Evolutionary conservation across 1,284 basidiomycete genomes (phyloP).

Genomic region (Ceratobasidium sp.): DNA sequence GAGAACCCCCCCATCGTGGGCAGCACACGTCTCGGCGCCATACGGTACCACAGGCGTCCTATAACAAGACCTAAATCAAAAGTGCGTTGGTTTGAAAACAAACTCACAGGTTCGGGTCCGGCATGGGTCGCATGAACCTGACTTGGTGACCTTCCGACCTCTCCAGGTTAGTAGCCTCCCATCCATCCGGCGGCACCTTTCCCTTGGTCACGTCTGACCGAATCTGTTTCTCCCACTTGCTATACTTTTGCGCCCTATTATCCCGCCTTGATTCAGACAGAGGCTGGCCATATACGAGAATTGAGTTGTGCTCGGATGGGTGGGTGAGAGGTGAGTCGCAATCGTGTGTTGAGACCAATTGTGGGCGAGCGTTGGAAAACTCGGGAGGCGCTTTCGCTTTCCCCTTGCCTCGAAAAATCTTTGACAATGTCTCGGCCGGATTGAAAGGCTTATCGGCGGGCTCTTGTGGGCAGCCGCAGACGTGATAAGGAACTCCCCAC

Average conservation of each 20-base stretch:
- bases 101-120: conserved; percentile 20
- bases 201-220: conserved; percentile 1
- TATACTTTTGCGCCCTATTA: not conserved
- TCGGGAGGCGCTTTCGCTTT: conserved; percentile 28
- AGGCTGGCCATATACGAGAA: conserved; percentile 38
- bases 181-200: conserved; percentile 15
- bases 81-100: not conserved
- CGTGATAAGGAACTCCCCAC: conserved; percentile 22
- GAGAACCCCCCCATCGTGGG: conserved; percentile 23
- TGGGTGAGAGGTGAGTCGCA: conserved; percentile 44
- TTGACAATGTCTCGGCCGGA: conserved; percentile 3
- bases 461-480: conserved; percentile 40
- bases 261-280: conserved; percentile 6
- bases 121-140: conserved; percentile 17
- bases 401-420: conserved; percentile 9
- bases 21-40: conserved; percentile 30
- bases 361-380: conserved; percentile 39
- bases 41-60: conserved; percentile 22
- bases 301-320: conserved; percentile 44
- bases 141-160: conserved; percentile 2
- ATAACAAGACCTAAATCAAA: not conserved
- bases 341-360: conserved; percentile 38
- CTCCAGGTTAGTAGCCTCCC: conserved; percentile 13
- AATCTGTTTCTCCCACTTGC: conserved; percentile 21
- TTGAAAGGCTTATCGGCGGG: conserved; percentile 13